Evolutionary conservation across 768 basidiomycete genomes (phyloP).

Genomic region (Candolleomyces efflorescens): DNA sequence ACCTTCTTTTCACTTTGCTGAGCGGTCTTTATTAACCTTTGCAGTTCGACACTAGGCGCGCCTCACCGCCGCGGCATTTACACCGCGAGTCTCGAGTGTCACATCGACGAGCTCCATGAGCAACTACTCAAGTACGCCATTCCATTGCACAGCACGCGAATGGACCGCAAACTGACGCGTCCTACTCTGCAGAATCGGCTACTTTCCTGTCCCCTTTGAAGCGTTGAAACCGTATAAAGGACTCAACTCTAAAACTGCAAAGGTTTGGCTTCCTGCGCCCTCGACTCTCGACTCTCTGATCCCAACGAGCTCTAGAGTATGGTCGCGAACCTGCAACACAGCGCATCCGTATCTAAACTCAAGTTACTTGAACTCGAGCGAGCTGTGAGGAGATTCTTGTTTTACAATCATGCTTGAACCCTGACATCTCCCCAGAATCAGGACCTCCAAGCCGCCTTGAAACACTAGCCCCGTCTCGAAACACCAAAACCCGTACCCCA

Average conservation of each 20-base stretch:
- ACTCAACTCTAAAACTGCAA: slow-evolving; percentile 73
- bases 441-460: slow-evolving; percentile 1
- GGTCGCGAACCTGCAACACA: slow-evolving; percentile 67
- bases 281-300: background rate
- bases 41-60: slow-evolving; percentile 61
- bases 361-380: slow-evolving; percentile 68
- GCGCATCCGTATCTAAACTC: slow-evolving; percentile 52
- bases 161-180: background rate
- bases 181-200: slow-evolving; percentile 31
- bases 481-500: background rate
- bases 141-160: background rate
- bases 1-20: background rate
- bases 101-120: slow-evolving; percentile 64
- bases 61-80: slow-evolving; percentile 69
- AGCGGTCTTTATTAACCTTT: background rate
- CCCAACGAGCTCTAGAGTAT: slow-evolving; percentile 48
- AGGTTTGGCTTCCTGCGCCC: slow-evolving; percentile 34
- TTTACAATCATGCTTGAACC: background rate
- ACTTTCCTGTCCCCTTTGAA: slow-evolving; percentile 52
- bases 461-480: background rate
- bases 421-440: background rate
- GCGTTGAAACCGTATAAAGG: slow-evolving; percentile 62
- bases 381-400: slow-evolving; percentile 40
- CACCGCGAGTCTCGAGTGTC: slow-evolving; percentile 66
- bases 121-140: slow-evolving; percentile 42